Percentiles rank a stretch among this genome's conserved stretches.
Evolutionary conservation across 345 rosid genomes (phyloP).

Genomic region (Sapria himalayana): DNA sequence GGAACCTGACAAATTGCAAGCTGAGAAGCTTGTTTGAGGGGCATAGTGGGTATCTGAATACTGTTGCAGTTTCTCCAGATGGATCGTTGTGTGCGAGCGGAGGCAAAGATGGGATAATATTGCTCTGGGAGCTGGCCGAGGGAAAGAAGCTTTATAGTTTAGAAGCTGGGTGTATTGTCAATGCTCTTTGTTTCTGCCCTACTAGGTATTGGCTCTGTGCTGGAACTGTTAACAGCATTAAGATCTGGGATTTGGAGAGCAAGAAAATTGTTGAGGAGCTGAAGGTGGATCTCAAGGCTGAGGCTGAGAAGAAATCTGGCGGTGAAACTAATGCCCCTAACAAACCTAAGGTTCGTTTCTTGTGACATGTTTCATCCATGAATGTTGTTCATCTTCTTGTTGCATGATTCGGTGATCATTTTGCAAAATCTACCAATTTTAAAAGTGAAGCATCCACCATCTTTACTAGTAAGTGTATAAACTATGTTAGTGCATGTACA

Average conservation of each 20-base stretch:
- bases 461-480: too few relatives aligned
- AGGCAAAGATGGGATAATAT: slow-evolving; percentile 76
- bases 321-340: slow-evolving; percentile 17
- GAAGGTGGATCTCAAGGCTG: slow-evolving; percentile 91
- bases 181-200: slow-evolving; percentile 83
- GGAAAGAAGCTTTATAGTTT: slow-evolving; percentile 81
- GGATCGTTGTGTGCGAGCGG: slow-evolving; percentile 91
- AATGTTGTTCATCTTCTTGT: too few relatives aligned
- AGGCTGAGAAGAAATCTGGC: slow-evolving; percentile 68
- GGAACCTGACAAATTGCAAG: slow-evolving; percentile 92
- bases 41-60: slow-evolving; percentile 66
- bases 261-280: slow-evolving; percentile 85
- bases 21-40: slow-evolving; percentile 51
- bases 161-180: slow-evolving; percentile 59
- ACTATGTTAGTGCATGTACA: too few relatives aligned
- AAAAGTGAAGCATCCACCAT: too few relatives aligned
- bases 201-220: slow-evolving; percentile 99
- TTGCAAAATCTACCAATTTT: too few relatives aligned
- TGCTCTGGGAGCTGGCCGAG: slow-evolving; percentile 94
- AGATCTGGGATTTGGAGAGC: slow-evolving; percentile 98
- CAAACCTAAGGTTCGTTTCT: slow-evolving; percentile 43
- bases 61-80: slow-evolving; percentile 89
- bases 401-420: too few relatives aligned
- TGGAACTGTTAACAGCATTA: slow-evolving; percentile 77
- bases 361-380: too few relatives aligned